Evolutionary conservation across 352 stramenopile genomes (phyloP).

Genomic region (Pythium dissotocum): DNA sequence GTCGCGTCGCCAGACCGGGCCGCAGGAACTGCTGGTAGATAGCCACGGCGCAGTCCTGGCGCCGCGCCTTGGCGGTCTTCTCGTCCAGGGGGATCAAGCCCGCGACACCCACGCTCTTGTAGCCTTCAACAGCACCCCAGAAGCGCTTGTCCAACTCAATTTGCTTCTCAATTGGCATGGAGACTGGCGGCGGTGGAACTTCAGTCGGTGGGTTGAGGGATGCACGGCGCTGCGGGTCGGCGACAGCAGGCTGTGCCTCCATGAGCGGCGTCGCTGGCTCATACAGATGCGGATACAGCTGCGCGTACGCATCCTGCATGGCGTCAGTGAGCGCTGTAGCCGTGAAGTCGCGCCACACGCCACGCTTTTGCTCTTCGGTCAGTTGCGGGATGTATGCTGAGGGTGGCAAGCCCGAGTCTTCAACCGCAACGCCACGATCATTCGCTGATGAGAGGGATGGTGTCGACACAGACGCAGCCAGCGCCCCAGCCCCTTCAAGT

Average conservation of each 20-base stretch:
- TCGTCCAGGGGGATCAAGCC: conserved; percentile 37
- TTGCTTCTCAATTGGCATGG: conserved; percentile 8
- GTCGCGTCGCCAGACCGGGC: neutral
- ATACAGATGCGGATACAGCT: conserved; percentile 58
- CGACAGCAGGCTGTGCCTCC: neutral
- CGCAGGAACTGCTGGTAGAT: conserved; percentile 59
- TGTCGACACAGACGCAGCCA: neutral
- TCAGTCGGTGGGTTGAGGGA: neutral
- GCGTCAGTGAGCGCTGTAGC: conserved; percentile 31
- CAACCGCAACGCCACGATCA: neutral
- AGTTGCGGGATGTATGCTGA: conserved; percentile 12
- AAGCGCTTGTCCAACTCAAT: conserved; percentile 50
- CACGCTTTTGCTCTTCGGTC: conserved; percentile 39
- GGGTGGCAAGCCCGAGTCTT: neutral
- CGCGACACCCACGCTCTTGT: conserved; percentile 39
- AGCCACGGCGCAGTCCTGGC: conserved; percentile 37
- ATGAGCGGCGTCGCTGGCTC: conserved; percentile 8
- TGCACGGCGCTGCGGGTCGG: neutral
- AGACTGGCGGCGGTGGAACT: neutral
- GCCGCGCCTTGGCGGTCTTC: conserved; percentile 34
- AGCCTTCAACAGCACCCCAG: conserved; percentile 68
- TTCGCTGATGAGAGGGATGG: neutral
- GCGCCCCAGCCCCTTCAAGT: conserved; percentile 12
- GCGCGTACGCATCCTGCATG: conserved; percentile 63
- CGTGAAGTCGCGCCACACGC: conserved; percentile 50